Evolutionary conservation across 257 asterid species (phyloP), one percentile per base, ranked within the genome.

Genomic region (Nicotiana noctiflora): DNA sequence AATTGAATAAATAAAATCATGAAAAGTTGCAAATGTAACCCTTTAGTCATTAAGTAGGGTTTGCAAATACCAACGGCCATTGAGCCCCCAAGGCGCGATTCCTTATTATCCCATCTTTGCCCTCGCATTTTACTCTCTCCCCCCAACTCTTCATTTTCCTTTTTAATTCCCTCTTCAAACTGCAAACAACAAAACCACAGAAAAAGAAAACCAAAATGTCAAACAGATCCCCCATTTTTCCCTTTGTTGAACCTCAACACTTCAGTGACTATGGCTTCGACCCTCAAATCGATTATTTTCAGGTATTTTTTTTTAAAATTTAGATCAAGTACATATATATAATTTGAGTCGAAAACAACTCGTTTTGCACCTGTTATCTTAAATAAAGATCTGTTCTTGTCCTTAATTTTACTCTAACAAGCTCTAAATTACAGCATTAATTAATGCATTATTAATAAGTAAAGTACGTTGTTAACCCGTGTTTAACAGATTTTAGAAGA

Each of bases 201-300:
- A 2, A 3, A 56, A 46, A 62, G 3, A 4, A 52, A 63, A 52
- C 1, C 31, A 29, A 19, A 75, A 89, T 92, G 91, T 77, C 96
- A 18, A 86, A 52, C 79, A 86, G 86, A 40, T 59, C 89, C 56
- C 95, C 97, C 77, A 65, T 92, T 77, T 92, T 92, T 66, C 85
- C 92, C 29, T 77, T 90, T 15, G 37, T 82, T 1, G 81, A 89
- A 84, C 92, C 94, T 68, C 98, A 84, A 19, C 96, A 92, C 79
- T 94, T 90, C 82, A 84, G 89, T 68, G 97, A 94, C 86, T 92
- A 94, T 72, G 96, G 95, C 76, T 91, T 92, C 77, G 95, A 94
- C 86, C 88, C 97, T 40, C 97, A 94, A 66, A 85, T 92, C 77
- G 90, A 92, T 86, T 91, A 94, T 77, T 91, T 87, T 64, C 97